Conservation (phyloP, 176 grass and related monocot species). For the Zoysia japonica region DNA sequence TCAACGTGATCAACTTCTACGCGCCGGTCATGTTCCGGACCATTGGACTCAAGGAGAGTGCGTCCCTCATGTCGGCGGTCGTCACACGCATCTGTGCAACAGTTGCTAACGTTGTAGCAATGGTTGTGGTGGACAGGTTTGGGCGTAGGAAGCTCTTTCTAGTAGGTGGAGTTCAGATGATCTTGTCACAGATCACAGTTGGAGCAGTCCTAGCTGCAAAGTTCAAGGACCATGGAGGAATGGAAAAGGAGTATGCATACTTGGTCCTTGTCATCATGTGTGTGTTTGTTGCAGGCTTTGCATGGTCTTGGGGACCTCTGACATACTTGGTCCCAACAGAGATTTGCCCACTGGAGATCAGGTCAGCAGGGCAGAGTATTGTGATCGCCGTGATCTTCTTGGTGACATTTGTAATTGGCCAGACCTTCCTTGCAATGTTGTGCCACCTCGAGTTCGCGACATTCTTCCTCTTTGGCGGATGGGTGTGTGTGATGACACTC, state of each 20-base stretch:
- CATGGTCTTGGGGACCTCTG: constrained; percentile 79
- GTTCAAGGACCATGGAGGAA: constrained; percentile 64
- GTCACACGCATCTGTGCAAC: constrained; percentile 68
- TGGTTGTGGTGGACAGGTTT: constrained; percentile 59
- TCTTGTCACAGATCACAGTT: constrained; percentile 59
- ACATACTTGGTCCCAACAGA: constrained; percentile 68
- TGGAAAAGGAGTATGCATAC: constrained; percentile 69
- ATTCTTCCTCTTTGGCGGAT: constrained; percentile 71
- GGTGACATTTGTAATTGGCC: constrained; percentile 65
- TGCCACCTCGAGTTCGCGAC: constrained; percentile 74
- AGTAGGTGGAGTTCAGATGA: constrained; percentile 66
- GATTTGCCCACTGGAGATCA: constrained; percentile 70
- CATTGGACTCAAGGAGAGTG: constrained; percentile 74
- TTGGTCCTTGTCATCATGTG: constrained; percentile 63
- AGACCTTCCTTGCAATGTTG: constrained; percentile 66
- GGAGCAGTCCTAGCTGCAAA: constrained; percentile 56
- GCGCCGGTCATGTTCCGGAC: constrained; percentile 79
- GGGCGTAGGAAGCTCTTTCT: constrained; percentile 65
- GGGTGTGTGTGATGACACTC: constrained; percentile 66
- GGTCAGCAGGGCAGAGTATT: constrained; percentile 67
- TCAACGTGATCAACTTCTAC: constrained; percentile 90
- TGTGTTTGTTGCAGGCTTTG: constrained; percentile 63
- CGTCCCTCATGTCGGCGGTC: constrained; percentile 63
- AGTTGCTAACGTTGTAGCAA: constrained; percentile 63
- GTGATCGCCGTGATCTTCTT: constrained; percentile 69